Evolutionary conservation across 2,329 filamentous ascomycete genomes (phyloP).

Genomic region (Tolypocladium ophioglossoides): DNA sequence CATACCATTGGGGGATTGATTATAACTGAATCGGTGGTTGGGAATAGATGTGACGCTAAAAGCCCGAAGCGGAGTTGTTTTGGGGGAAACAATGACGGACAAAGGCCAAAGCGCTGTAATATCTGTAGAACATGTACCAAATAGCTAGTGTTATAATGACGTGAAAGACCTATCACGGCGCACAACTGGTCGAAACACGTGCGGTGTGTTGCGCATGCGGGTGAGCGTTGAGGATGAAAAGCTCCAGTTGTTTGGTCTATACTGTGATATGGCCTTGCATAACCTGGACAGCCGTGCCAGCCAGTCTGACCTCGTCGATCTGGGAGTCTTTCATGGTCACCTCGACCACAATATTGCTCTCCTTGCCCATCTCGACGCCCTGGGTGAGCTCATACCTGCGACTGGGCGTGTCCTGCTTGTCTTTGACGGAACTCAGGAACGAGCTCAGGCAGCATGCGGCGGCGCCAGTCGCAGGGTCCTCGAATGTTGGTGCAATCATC

Average conservation of each 20-base stretch:
- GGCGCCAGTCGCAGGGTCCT: constrained; percentile 54
- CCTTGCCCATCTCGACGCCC: constrained; percentile 57
- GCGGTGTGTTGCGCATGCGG: neutral
- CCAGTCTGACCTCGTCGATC: constrained; percentile 20
- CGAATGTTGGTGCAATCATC: constrained; percentile 42
- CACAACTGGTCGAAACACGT: constrained; percentile 2
- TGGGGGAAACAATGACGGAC: constrained; percentile 12
- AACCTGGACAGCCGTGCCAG: constrained; percentile 22
- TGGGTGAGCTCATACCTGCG: constrained; percentile 45
- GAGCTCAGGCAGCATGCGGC: constrained; percentile 46
- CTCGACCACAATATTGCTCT: constrained; percentile 40
- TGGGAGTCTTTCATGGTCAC: constrained; percentile 21
- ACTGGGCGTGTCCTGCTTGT: constrained; percentile 16
- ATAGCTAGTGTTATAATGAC: constrained; percentile 14
- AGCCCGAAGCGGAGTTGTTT: constrained; percentile 9
- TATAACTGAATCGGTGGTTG: constrained; percentile 1
- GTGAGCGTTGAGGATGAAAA: neutral
- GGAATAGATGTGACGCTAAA: constrained; percentile 7
- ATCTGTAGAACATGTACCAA: constrained; percentile 27
- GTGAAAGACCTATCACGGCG: constrained; percentile 8
- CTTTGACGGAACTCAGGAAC: constrained; percentile 39
- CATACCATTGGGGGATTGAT: neutral
- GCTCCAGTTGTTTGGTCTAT: neutral
- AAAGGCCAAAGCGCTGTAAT: constrained; percentile 17
- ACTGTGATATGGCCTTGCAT: constrained; percentile 21